Evolutionary conservation across 2,329 filamentous ascomycete genomes (phyloP).

Genomic region (Conoideocrella luteorostrata): DNA sequence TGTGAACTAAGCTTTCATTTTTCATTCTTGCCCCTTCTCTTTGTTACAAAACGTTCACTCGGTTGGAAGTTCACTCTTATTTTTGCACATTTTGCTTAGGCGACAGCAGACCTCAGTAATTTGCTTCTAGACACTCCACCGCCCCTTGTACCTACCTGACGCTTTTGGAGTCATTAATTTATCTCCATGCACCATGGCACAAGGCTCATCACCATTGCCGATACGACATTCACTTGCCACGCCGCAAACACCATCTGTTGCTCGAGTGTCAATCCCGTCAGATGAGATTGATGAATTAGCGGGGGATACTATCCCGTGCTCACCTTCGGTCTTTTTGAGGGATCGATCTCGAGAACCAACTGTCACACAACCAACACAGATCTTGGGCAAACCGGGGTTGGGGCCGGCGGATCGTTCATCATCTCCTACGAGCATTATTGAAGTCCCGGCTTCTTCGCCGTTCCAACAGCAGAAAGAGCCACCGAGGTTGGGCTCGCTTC

Average conservation of each 20-base stretch:
- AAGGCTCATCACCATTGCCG: constrained; percentile 24
- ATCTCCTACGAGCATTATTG: constrained; percentile 48
- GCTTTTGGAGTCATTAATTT: too few relatives aligned
- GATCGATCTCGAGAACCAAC: constrained; percentile 16
- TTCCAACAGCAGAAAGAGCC: constrained; percentile 35
- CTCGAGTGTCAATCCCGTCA: constrained; percentile 16
- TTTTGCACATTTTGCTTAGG: too few relatives aligned
- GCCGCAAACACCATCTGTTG: constrained; percentile 21
- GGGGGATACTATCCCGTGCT: constrained; percentile 39
- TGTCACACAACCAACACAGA: constrained; percentile 40
- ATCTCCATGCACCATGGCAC: constrained; percentile 20
- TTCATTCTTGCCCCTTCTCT: too few relatives aligned
- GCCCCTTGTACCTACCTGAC: too few relatives aligned
- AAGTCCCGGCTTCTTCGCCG: constrained; percentile 87
- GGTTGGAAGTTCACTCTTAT: too few relatives aligned
- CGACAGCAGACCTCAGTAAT: too few relatives aligned
- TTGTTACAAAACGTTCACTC: too few relatives aligned
- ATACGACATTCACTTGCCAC: constrained; percentile 22
- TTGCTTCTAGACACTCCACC: too few relatives aligned
- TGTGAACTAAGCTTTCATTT: too few relatives aligned
- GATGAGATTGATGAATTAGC: constrained; percentile 40
- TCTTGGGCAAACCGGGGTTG: constrained; percentile 35
- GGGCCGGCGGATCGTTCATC: constrained; percentile 25
- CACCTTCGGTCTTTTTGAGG: constrained; percentile 30
- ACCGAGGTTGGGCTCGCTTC: constrained; percentile 43